A percentile compares a stretch with the other conserved stretches of the same genome.
These are phyloP conservation scores for Larix kaempferi DNA, from an alignment of 75 land plant genomes.

Conservation along the genomic window DNA sequence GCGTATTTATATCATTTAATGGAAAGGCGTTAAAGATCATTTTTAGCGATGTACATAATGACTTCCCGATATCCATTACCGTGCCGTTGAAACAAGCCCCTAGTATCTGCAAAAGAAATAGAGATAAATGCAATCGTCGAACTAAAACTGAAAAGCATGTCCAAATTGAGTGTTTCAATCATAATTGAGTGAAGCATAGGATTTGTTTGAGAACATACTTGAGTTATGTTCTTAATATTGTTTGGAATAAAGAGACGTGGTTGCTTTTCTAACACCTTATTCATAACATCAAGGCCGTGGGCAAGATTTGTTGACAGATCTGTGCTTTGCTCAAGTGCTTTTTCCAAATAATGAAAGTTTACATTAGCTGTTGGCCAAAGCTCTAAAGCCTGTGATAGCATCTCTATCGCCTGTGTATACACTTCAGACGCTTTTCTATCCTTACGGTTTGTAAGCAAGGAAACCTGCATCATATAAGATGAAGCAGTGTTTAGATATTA, in stretches of 20 bases:
- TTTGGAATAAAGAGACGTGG: constrained; percentile 94
- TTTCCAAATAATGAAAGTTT: constrained; percentile 93
- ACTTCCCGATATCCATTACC: constrained; percentile 86
- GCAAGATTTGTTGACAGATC: constrained; percentile 92
- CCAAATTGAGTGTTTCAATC: not conserved
- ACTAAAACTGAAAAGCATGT: not conserved
- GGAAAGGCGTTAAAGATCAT: constrained; percentile 98
- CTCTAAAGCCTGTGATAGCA: constrained; percentile 92
- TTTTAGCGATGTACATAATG: constrained; percentile 85
- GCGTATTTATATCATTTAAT: constrained; percentile 60
- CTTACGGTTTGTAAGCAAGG: constrained; percentile 94
- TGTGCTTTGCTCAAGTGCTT: constrained; percentile 74
- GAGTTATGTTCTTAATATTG: constrained; percentile 93
- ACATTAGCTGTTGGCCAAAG: constrained; percentile 99
- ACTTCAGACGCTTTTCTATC: constrained; percentile 84
- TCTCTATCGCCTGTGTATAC: constrained; percentile 96
- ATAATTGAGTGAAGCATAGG: not conserved
- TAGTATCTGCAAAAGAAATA: constrained; percentile 65
- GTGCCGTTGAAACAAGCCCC: constrained; percentile 95
- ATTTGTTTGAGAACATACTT: constrained; percentile 42
- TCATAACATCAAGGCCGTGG: constrained; percentile 99
- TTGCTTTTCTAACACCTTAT: constrained; percentile 96
- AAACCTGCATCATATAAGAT: constrained; percentile 54
- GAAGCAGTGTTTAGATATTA: constrained; percentile 1
- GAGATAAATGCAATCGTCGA: not conserved